These are phyloP conservation scores for Neurospora intermedia DNA, from an alignment of 495 filamentous ascomycete species.

Conservation along the genomic window DNA sequence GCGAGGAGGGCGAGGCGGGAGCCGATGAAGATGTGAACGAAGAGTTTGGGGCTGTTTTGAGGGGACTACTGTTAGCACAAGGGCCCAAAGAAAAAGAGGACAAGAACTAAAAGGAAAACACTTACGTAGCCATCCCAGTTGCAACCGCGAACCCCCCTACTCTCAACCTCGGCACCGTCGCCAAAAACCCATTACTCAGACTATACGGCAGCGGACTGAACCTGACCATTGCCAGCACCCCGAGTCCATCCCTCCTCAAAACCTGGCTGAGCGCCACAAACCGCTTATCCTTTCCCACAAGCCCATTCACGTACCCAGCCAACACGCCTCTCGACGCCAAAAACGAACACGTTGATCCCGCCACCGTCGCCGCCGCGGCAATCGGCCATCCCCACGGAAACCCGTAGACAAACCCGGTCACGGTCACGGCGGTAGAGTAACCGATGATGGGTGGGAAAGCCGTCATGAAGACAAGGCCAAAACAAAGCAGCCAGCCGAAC, in stretches of 20 bases:
- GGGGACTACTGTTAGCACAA: neutral
- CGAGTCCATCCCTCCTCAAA: constrained; percentile 72
- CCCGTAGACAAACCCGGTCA: constrained; percentile 88
- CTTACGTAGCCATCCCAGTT: constrained; percentile 51
- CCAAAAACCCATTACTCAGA: constrained; percentile 85
- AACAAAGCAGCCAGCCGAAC: constrained; percentile 71
- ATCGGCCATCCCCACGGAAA: constrained; percentile 88
- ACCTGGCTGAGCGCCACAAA: constrained; percentile 51
- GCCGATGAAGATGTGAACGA: constrained; percentile 91
- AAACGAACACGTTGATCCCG: constrained; percentile 66
- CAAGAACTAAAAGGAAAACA: neutral
- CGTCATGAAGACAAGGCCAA: constrained; percentile 61
- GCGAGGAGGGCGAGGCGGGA: constrained; percentile 62
- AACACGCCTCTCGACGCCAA: constrained; percentile 68
- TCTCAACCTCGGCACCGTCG: constrained; percentile 81
- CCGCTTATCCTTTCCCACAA: constrained; percentile 73
- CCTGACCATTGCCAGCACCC: constrained; percentile 84
- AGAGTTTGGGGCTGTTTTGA: constrained; percentile 55
- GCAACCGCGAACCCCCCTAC: constrained; percentile 67
- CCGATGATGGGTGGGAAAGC: constrained; percentile 89
- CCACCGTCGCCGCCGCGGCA: constrained; percentile 63
- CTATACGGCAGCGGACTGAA: constrained; percentile 93
- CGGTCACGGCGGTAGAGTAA: constrained; percentile 76
- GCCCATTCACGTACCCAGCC: constrained; percentile 60
- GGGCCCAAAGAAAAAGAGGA: neutral